These are phyloP conservation scores for Eleusine indica DNA, from an alignment of 176 grass and related monocot species.

Conservation along the genomic window DNA sequence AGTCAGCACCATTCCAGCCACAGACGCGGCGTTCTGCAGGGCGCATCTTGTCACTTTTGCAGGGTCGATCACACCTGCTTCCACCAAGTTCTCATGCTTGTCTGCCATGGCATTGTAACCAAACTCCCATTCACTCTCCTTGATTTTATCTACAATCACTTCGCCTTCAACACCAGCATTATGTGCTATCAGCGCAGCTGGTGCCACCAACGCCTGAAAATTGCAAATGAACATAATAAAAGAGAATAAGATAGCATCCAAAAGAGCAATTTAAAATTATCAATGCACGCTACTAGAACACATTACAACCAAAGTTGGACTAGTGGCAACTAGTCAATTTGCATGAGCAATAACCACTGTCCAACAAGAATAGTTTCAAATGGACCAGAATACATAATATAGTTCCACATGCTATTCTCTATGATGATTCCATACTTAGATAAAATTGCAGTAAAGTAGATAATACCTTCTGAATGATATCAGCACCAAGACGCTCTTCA, in stretches of 20 bases:
- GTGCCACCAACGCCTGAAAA: conserved; percentile 68
- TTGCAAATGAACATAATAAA: not conserved
- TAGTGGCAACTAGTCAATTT: not conserved
- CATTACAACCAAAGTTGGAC: not conserved
- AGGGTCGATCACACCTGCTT: conserved; percentile 82
- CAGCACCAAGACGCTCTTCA: conserved; percentile 86
- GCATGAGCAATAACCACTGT: not conserved
- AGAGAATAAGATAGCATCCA: not conserved
- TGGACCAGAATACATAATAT: not conserved
- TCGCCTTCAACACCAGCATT: conserved; percentile 93
- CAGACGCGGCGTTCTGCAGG: conserved; percentile 67
- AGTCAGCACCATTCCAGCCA: conserved; percentile 91
- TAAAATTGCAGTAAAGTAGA: not conserved
- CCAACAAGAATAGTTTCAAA: not conserved
- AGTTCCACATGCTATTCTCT: not conserved
- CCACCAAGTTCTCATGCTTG: conserved; percentile 80
- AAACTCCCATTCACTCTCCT: conserved; percentile 72
- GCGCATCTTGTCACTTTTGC: conserved; percentile 86
- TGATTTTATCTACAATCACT: conserved; percentile 83
- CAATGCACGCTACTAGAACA: not conserved
- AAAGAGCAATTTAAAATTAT: not conserved
- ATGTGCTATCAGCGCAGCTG: conserved; percentile 75
- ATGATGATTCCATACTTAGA: not conserved
- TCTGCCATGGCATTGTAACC: conserved; percentile 93
- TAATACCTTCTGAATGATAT: conserved; percentile 92